Evolutionary conservation across 129 eudicot species (phyloP), one percentile per base, ranked within the genome.

Genomic region (Flaveria sonorensis): DNA sequence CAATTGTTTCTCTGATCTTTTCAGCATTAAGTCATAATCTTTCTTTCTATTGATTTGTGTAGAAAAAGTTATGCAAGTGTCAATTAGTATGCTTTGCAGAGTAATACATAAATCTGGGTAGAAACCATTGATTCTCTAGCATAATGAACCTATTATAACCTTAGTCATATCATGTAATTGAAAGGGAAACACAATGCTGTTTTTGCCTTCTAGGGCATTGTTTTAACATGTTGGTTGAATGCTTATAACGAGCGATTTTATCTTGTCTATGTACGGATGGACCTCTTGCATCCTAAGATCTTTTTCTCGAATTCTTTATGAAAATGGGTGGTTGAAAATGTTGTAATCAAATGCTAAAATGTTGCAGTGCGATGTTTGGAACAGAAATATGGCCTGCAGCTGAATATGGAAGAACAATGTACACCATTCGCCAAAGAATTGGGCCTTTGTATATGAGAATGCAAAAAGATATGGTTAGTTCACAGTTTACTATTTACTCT

Each of bases 361-460:
- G 60, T 71, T 88, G 87, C 98, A 94, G 99, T 86, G 99, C 99
- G 78, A 92, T 93, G 63, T 93, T 93, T 77, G 98, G 98, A 78
- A 89, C 90, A 9, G 98, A 93, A 83, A 85, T 94, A 43, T 94
- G 99, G 99, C 97, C 99, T 70, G 99, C 99, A 23, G 99, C 99
- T 71, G 99, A 94, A 86, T 94, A 94, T 73, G 99, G 99, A 65
- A 87, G 99, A 77, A 94, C 99, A 36, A 94, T 94, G 99, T 94
- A 94, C 80, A 94, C 99, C 59, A 91, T 94, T 70, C 86, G 99
- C 50, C 93, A 87, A 82, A 87, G 99, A 80, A 78, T 94, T 0
- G 99, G 99, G 32, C 99, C 99, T 10, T 83, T 94, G 68, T 91
- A 86, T 64, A 94, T 94, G 99, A 91, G 68, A 78, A 89, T 94